Base-by-base conservation (phyloP, 2,329 filamentous ascomycete genomes). In the Cladorrhinum sp. region DNA sequence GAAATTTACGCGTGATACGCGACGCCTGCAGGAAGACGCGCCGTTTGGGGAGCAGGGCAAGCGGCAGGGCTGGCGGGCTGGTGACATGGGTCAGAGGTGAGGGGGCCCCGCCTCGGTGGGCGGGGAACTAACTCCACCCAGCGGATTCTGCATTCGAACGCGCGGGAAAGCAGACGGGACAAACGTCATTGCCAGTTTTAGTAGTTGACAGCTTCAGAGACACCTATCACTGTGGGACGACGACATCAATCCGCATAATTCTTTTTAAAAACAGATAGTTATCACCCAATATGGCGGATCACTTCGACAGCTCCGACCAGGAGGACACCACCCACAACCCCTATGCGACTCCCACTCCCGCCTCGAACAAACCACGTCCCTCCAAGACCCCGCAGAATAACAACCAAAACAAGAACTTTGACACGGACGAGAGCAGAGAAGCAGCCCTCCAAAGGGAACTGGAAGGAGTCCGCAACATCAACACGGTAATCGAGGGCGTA, bases 401-500 rank as follows among this genome's bases (percentile, higher is more conserved):
- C 69, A 74, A 72, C 64, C 75, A 77, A 57, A 77, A 74, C 52
- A 70, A 74, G 36, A 75, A 77, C 55, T 86, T 86, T 68, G 87
- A 89, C 64, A 77, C 80, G 2, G 82, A 89, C 67, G 86, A 90
- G 70, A 81, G 83, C 20, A 88, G 90, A 51, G 91, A 96, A 64
- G 86, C 86, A 1, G 83, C 86, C 14, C 79, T 99, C 67, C 87
- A 85, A 16, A 86, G 84, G 59, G 95, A 99, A 75, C 79, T 98
- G 26, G 87, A 92, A 64, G 90, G 88, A 53, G 87, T 99, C 30
- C 86, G 89, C 61, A 89, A 89, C 67, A 90, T 98, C 72, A 99
- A 99, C 75, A 83, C 87, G 68, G 88, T 92, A 46, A 91, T 99
- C 62, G 92, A 97, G 73, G 85, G 85, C 21, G 86, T 93, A 26